Conservation (phyloP, 140 eudicot genomes). For the Anethum foeniculum region DNA sequence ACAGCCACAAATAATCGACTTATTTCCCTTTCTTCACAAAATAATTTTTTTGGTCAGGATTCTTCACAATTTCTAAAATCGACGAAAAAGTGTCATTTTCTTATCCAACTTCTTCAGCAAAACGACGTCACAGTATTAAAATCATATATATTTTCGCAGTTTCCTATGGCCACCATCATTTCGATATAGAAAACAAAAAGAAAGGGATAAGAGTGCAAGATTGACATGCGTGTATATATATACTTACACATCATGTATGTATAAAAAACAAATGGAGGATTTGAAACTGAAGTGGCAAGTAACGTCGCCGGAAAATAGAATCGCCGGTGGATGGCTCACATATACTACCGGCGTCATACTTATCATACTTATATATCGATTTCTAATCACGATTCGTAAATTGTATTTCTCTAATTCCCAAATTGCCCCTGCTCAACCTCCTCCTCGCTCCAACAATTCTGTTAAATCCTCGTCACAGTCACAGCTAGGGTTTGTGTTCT, state of each 20-base stretch:
- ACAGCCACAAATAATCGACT: too few relatives aligned
- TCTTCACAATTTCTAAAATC: background rate
- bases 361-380: conserved; percentile 23
- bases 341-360: conserved; percentile 28
- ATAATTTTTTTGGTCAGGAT: too few relatives aligned
- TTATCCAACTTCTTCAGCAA: background rate
- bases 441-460: background rate
- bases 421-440: conserved; percentile 2
- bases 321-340: conserved; percentile 22
- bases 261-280: background rate
- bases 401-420: conserved; percentile 14
- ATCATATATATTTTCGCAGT: background rate
- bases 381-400: conserved; percentile 14
- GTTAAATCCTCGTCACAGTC: background rate
- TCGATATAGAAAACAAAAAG: background rate
- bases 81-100: background rate
- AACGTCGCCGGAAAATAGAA: background rate
- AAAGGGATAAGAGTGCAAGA: background rate
- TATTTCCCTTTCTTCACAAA: too few relatives aligned
- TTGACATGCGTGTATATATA: background rate
- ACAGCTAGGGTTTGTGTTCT: conserved; percentile 1
- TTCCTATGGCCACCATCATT: background rate
- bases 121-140: background rate
- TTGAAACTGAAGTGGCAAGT: background rate
- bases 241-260: background rate